phyloP scores from a whole-genome alignment of 768 basidiomycete species.

The Lactifluus pinguis region DNA sequence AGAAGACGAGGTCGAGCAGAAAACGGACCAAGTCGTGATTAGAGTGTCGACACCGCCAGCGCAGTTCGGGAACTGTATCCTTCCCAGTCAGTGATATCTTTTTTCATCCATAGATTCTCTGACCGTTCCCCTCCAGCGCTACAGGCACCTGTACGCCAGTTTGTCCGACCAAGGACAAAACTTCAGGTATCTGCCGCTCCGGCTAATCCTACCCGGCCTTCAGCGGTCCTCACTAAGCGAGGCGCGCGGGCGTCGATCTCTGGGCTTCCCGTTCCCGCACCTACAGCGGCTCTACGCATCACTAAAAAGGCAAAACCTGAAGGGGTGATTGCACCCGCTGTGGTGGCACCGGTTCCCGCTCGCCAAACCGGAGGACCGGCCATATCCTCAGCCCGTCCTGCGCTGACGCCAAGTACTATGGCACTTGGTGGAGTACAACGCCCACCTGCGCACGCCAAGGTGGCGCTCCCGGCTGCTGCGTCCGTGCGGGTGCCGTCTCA shows the following conservation, averaged over 20 bases:
- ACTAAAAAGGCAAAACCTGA: background rate
- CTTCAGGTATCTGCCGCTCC: background rate
- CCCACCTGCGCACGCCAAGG: background rate
- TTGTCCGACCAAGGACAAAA: background rate
- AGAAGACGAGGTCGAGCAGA: conserved; percentile 2
- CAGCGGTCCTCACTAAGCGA: background rate
- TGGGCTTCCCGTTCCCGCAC: background rate
- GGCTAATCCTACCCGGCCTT: background rate
- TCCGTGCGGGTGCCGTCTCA: background rate
- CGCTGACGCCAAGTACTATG: background rate
- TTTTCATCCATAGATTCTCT: background rate
- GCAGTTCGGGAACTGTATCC: background rate
- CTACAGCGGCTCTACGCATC: background rate
- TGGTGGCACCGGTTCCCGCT: background rate
- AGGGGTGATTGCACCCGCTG: background rate
- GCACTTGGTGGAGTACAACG: conserved; percentile 9
- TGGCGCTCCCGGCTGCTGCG: background rate
- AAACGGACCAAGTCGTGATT: background rate
- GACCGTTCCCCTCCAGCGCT: background rate
- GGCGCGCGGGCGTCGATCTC: conserved; percentile 3
- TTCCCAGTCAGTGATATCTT: background rate
- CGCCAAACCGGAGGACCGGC: background rate
- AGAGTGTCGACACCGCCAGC: background rate
- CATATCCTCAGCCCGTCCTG: background rate
- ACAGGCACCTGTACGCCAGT: background rate